Conservation (phyloP, 176 grass and related monocot species). For the Oryza glaberrima region DNA sequence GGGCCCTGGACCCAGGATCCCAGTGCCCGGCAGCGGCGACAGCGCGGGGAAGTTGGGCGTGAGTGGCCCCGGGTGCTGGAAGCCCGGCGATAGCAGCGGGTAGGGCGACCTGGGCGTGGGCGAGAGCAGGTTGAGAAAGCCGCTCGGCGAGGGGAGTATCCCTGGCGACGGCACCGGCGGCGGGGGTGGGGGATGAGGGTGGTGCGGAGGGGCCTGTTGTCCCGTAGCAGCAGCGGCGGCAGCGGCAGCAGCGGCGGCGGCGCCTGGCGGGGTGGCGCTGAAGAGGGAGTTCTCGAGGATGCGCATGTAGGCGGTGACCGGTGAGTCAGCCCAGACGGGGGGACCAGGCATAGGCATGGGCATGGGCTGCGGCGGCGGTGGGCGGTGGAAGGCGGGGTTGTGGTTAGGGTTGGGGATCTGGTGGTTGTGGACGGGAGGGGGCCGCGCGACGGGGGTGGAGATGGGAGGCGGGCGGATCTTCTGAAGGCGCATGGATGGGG, state of each 20-base stretch:
- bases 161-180: slow-evolving; percentile 58
- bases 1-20: slow-evolving; percentile 69
- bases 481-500: slow-evolving; percentile 71
- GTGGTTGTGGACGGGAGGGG: slow-evolving; percentile 52
- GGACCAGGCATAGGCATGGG: slow-evolving; percentile 26
- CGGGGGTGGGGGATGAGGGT: slow-evolving; percentile 34
- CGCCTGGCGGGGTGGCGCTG: slow-evolving; percentile 52
- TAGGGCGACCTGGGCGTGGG: slow-evolving; percentile 74
- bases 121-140: slow-evolving; percentile 71
- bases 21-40: slow-evolving; percentile 62
- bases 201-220: slow-evolving; percentile 8
- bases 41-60: slow-evolving; percentile 68
- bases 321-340: slow-evolving; percentile 64
- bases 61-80: slow-evolving; percentile 55
- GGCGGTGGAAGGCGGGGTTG: slow-evolving; percentile 46
- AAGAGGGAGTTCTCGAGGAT: slow-evolving; percentile 78
- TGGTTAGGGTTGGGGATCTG: slow-evolving; percentile 47
- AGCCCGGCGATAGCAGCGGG: slow-evolving; percentile 71
- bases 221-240: background rate
- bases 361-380: slow-evolving; percentile 37
- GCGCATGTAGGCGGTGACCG: slow-evolving; percentile 85
- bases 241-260: slow-evolving; percentile 28
- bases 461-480: slow-evolving; percentile 84
- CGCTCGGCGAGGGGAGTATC: slow-evolving; percentile 68
- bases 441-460: slow-evolving; percentile 55